These are phyloP conservation scores for Marchantia polymorpha DNA, from an alignment of 225 moss, liverwort and hornwort species.

Conservation along the genomic window DNA sequence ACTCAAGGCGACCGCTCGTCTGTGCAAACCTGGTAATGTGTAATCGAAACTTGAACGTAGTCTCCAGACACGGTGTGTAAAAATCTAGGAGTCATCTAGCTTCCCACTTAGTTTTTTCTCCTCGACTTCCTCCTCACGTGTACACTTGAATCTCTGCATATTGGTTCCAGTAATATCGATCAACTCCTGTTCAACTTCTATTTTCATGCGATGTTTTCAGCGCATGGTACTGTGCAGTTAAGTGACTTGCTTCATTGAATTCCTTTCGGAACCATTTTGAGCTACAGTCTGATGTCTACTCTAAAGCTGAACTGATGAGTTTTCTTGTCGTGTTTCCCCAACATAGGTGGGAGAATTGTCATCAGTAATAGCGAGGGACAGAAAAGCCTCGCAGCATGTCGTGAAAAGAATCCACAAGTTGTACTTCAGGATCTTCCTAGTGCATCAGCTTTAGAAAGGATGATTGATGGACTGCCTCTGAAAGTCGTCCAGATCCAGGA, in stretches of 20 bases:
- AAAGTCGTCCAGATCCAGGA: constrained; percentile 52
- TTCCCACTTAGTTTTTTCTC: background rate
- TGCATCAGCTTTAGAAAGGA: constrained; percentile 46
- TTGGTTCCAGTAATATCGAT: background rate
- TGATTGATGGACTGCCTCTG: constrained; percentile 50
- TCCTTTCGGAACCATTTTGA: background rate
- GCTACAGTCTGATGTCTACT: background rate
- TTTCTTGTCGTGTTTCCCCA: background rate
- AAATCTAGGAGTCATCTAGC: too few species aligned
- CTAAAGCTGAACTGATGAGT: background rate
- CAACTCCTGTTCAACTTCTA: background rate
- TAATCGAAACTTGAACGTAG: background rate
- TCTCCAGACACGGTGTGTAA: too few species aligned
- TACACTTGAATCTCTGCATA: background rate
- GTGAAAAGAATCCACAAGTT: constrained; percentile 52
- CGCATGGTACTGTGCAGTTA: background rate
- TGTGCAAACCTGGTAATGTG: constrained; percentile 55
- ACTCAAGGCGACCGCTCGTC: constrained; percentile 42
- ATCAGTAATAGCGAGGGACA: constrained; percentile 55
- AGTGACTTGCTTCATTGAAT: background rate
- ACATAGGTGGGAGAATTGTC: constrained; percentile 66
- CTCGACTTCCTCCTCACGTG: background rate
- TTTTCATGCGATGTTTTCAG: background rate
- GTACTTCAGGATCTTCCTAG: constrained; percentile 61
- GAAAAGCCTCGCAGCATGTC: constrained; percentile 36